These are phyloP conservation scores for Trichoderma hamatum DNA, from an alignment of 2,329 filamentous ascomycete species.

Conservation along the genomic window DNA sequence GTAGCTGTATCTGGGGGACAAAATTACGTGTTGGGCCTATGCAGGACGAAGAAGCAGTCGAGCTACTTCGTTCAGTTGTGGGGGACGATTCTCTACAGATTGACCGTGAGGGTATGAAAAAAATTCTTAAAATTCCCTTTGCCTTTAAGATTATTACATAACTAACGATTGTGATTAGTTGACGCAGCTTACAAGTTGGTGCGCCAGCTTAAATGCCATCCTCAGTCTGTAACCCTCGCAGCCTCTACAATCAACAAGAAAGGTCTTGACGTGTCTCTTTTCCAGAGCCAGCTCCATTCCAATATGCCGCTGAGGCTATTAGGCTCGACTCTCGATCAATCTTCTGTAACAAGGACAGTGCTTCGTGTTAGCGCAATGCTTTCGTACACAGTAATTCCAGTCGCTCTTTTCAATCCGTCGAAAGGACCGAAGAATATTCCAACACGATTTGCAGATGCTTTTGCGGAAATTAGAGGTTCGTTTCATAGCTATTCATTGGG, in stretches of 20 bases:
- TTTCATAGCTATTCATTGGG: neutral
- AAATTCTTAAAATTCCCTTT: too few relatives aligned
- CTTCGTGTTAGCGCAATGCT: constrained; percentile 35
- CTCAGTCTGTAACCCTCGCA: constrained; percentile 31
- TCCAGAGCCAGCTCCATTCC: constrained; percentile 26
- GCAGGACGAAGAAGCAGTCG: constrained; percentile 30
- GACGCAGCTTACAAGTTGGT: constrained; percentile 30
- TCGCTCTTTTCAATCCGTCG: constrained; percentile 29
- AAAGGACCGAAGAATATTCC: constrained; percentile 27
- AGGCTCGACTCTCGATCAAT: constrained; percentile 34
- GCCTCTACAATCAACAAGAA: constrained; percentile 33
- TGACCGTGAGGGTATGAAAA: constrained; percentile 28
- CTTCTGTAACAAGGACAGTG: constrained; percentile 32
- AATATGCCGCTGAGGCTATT: constrained; percentile 27
- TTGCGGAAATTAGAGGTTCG: constrained; percentile 30
- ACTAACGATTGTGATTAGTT: constrained; percentile 22
- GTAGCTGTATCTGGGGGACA: constrained; percentile 32
- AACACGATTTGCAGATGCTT: constrained; percentile 27
- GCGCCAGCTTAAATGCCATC: constrained; percentile 30
- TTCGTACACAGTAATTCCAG: constrained; percentile 32
- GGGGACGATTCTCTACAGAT: constrained; percentile 19
- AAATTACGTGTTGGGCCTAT: constrained; percentile 31
- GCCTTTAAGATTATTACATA: neutral
- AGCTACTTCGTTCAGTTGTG: constrained; percentile 28
- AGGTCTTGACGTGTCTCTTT: constrained; percentile 28